phyloP scores from a whole-genome alignment of 2,329 filamentous ascomycete genomes.

The Chaetomium sp. region DNA sequence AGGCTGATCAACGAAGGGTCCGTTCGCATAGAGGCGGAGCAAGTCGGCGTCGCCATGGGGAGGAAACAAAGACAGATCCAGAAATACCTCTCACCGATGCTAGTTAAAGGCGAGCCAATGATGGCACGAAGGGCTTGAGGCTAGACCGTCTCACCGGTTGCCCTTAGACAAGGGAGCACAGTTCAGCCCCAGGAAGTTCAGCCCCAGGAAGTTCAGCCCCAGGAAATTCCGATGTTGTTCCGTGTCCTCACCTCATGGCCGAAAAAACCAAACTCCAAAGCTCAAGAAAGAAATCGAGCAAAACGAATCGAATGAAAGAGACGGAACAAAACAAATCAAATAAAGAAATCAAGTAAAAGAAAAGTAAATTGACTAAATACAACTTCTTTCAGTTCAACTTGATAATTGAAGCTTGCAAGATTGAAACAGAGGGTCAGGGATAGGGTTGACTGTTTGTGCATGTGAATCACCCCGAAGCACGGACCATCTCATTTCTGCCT shows the following conservation, averaged over 20 bases:
- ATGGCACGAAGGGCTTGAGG: background rate
- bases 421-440: background rate
- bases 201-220: background rate
- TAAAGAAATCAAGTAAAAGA: too few relatives aligned
- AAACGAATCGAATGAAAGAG: too few relatives aligned
- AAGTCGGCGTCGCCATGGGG: background rate
- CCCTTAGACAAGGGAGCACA: background rate
- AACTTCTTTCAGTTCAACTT: too few relatives aligned
- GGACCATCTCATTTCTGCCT: constrained; percentile 24
- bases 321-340: too few relatives aligned
- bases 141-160: background rate
- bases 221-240: background rate
- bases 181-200: background rate
- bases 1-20: background rate
- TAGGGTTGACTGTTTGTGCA: constrained; percentile 3
- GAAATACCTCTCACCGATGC: too few relatives aligned
- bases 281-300: too few relatives aligned
- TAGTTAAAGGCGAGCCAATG: background rate
- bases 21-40: background rate
- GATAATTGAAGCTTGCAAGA: too few relatives aligned
- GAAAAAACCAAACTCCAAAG: too few relatives aligned
- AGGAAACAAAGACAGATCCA: too few relatives aligned
- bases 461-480: constrained; percentile 15
- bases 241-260: too few relatives aligned
- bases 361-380: too few relatives aligned